These are phyloP conservation scores for Kluyveromyces nonfermentans DNA, from an alignment of 805 yeast species.

Conservation along the genomic window DNA sequence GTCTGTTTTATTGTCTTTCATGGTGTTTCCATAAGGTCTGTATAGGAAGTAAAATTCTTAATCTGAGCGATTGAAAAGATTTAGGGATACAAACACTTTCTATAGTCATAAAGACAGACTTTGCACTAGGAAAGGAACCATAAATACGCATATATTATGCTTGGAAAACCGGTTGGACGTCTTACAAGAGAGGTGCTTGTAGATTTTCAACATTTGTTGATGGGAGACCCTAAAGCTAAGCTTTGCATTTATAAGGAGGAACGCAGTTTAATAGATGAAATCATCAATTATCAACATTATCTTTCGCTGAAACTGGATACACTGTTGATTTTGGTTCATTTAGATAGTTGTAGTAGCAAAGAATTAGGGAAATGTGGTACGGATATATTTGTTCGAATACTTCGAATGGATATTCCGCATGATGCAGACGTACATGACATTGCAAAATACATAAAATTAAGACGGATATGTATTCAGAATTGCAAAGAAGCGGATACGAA, in stretches of 20 bases:
- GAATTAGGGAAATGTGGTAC: constrained; percentile 13
- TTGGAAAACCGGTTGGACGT: not conserved
- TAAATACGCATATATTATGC: not conserved
- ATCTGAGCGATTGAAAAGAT: not conserved
- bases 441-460: constrained; percentile 13
- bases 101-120: too few species aligned
- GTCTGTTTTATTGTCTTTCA: too few species aligned
- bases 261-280: constrained; percentile 4
- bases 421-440: not conserved
- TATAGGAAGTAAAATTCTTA: not conserved
- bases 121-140: not conserved
- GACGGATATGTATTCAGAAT: constrained; percentile 14
- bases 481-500: constrained; percentile 6
- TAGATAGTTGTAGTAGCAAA: constrained; percentile 15
- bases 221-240: constrained; percentile 17
- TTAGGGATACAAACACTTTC: not conserved
- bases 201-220: constrained; percentile 4
- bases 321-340: constrained; percentile 11
- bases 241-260: constrained; percentile 8
- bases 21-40: too few species aligned
- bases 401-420: constrained; percentile 1
- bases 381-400: constrained; percentile 1
- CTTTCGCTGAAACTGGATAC: constrained; percentile 12
- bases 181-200: constrained; percentile 1
- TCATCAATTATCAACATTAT: constrained; percentile 6